Evolutionary conservation across 257 asterid species (phyloP), one percentile per base, ranked within the genome.

Genomic region (Gynochthodes officinalis): DNA sequence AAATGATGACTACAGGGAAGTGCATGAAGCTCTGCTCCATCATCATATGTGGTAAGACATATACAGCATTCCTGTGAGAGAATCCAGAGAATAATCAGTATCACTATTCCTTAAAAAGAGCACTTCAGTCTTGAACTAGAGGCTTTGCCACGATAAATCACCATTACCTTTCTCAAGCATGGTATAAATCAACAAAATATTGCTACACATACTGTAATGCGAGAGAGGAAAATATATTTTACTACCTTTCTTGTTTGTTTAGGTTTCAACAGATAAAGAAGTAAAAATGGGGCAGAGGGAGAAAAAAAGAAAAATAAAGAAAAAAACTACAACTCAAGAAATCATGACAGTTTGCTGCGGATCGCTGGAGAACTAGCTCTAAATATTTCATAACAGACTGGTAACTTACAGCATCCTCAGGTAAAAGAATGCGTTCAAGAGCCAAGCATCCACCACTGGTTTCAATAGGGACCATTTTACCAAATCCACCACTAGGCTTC

Each of bases 1-100:
- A 91, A 94, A 78, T 94, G 93, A 81, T 94, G 99, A 82, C 64
- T 86, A 59, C 99, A 94, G 9, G 93, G 89, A 72, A 94, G 97
- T 14, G 93, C 90, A 43, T 89, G 90, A 35, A 94, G 87, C 74
- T 94, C 97, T 1, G 79, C 57, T 42, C 89, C 97, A 66, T 94
- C 96, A 81, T 94, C 99, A 33, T 94, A 94, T 21, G 89, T 44
- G 59, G 86, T 83, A 30, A 94, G 90, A 70, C 99, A 94, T 80
- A 94, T 91, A 70, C 97, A 94, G 78, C 99, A 94, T 86, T 94
- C 99, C 99, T 94, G 84, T 53, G 75, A 68, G 70, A 73, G 32
- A 76, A 62, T 64, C 37, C 64, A 42, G 21, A 35, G 25, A 37
- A 66, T 32, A 33, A 16, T 21, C 69, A 39, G 52, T 44, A 19